Percentiles rank a stretch among this genome's conserved stretches.
phyloP scores from a whole-genome alignment of 208 protist species.

The Jaenimonas drosophilae region DNA sequence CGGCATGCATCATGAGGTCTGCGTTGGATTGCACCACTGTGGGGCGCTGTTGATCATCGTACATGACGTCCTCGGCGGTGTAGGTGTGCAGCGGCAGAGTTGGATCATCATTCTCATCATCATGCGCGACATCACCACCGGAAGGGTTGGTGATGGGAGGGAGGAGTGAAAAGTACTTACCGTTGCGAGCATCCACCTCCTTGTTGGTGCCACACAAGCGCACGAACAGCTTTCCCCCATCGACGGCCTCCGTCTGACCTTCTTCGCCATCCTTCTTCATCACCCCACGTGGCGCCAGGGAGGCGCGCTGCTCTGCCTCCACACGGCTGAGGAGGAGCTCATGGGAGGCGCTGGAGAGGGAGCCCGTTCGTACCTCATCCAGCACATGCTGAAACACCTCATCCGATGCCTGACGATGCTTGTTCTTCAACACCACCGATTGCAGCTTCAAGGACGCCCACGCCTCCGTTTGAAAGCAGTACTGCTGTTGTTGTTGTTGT shows the following conservation, averaged over 20 bases:
- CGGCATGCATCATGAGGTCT: not conserved
- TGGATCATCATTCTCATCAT: not conserved
- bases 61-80: conserved; percentile 15
- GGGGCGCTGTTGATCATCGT: conserved; percentile 1
- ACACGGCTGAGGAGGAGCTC: conserved; percentile 11
- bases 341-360: conserved; percentile 12
- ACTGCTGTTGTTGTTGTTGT: conserved; percentile 6
- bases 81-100: conserved; percentile 15
- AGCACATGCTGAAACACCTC: conserved; percentile 32
- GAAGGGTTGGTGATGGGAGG: conserved; percentile 12
- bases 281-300: too few species aligned
- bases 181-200: conserved; percentile 55
- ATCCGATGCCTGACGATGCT: conserved; percentile 37
- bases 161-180: conserved; percentile 37
- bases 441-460: conserved; percentile 28
- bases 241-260: not conserved
- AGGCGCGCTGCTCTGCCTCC: not conserved
- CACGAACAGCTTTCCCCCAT: conserved; percentile 11
- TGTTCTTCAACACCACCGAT: conserved; percentile 19
- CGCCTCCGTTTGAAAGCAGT: conserved; percentile 36
- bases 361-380: conserved; percentile 44
- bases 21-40: not conserved
- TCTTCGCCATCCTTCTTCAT: not conserved
- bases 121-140: conserved; percentile 1
- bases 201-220: conserved; percentile 63